These are phyloP conservation scores for Torulaspora quercuum DNA, from an alignment of 805 yeast species.

Conservation along the genomic window DNA sequence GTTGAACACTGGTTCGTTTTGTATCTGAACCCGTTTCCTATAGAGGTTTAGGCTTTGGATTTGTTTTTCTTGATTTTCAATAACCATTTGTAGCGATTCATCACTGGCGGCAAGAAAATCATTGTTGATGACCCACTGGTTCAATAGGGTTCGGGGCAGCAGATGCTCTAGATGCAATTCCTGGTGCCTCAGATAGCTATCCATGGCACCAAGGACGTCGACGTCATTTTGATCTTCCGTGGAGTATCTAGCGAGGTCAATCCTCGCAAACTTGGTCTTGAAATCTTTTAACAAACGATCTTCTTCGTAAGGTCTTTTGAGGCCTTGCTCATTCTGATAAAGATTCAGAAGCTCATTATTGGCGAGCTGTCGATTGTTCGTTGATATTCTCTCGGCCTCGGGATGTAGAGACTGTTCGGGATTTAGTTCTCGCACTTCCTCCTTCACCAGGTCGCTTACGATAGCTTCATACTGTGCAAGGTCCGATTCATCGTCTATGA, in stretches of 20 bases:
- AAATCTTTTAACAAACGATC: slow-evolving; percentile 11
- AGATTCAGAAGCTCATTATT: too few species aligned
- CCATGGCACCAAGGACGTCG: slow-evolving; percentile 26
- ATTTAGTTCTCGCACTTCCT: slow-evolving; percentile 31
- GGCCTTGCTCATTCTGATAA: too few species aligned
- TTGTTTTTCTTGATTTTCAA: slow-evolving; percentile 40
- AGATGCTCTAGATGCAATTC: slow-evolving; percentile 39
- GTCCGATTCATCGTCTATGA: slow-evolving; percentile 6
- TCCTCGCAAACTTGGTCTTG: slow-evolving; percentile 18
- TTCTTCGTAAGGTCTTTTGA: slow-evolving; percentile 11
- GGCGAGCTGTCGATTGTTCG: background rate
- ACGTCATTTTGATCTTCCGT: slow-evolving; percentile 4
- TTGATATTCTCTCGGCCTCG: slow-evolving; percentile 8
- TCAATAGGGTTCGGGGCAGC: slow-evolving; percentile 35
- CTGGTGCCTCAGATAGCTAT: slow-evolving; percentile 35
- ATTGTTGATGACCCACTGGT: slow-evolving; percentile 40
- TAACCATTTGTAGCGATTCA: slow-evolving; percentile 28
- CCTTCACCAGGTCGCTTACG: slow-evolving; percentile 16
- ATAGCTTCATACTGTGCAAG: slow-evolving; percentile 2
- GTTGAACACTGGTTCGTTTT: slow-evolving; percentile 44
- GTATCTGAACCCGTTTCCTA: slow-evolving; percentile 44
- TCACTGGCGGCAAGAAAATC: slow-evolving; percentile 35
- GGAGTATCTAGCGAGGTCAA: slow-evolving; percentile 38
- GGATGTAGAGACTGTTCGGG: slow-evolving; percentile 17
- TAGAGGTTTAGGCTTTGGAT: slow-evolving; percentile 43